Base-by-base conservation (phyloP, 2,329 filamentous ascomycete species). In the Aureobasidium melanogenum region DNA sequence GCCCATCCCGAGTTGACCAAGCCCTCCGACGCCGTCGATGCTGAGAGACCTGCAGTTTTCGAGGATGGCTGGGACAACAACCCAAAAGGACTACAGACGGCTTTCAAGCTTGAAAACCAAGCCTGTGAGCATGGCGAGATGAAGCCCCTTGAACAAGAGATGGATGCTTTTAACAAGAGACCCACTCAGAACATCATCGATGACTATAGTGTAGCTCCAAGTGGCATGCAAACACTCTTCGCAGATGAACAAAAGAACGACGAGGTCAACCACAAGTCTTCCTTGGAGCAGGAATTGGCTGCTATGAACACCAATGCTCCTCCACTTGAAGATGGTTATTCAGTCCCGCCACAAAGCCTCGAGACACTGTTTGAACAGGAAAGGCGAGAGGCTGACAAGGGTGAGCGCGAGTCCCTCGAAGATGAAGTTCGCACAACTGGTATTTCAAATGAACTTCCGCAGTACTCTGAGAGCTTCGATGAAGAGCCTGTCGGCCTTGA, bases 201-300 rank as follows among this genome's bases (percentile, higher is more conserved):
- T 12, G 65, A 58, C 12, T 65, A 64, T 32, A 44, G 36, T 22
- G 48, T 54, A 19, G 34, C 46, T 36, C 76, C 79, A 0, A 76
- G 80, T 65, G 79, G 79, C 4, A 69, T 82, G 34, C 76, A 83
- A 64, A 78, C 75, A 6, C 77, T 76, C 43, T 82, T 78, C 64
- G 68, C 69, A 3, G 72, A 78, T 61, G 81, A 82, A 65, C 39
- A 54, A 15, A 54, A 60, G 34, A 24, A 48, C n/a, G 8, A 46
- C 24, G 58, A 30, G 7, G 38, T 30, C 19, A 15, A 14, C 19
- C 51, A 50, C 15, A 36, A 44, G 19, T 41, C 38, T 19, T 64
- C 17, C 14, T 62, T 69, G 4, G 66, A 69, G 47, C 61, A 63
- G 26, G 64, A 65, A 30, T 28, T 62, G 47, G 46, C 9, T 30